Percentiles rank a stretch among this genome's conserved stretches.
Conservation (phyloP, 176 grass and related monocot genomes). For the Oryza nivara region DNA sequence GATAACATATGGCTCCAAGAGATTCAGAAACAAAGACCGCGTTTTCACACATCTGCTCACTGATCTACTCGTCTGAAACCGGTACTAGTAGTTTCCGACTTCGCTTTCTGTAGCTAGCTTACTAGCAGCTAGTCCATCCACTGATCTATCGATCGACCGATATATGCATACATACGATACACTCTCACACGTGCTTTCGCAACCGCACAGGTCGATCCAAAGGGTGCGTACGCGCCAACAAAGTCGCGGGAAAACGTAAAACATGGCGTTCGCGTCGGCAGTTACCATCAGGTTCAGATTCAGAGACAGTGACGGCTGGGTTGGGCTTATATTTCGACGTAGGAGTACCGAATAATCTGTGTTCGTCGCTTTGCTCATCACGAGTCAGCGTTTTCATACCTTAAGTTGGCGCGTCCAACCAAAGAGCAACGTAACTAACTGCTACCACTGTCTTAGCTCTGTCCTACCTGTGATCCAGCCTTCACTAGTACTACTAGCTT, state of each 20-base stretch:
- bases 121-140: not conserved
- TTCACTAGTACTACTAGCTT: too few relatives aligned
- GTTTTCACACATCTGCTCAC: not conserved
- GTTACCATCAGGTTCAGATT: conserved; percentile 10
- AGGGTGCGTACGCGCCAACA: not conserved
- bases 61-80: not conserved
- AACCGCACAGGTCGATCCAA: not conserved
- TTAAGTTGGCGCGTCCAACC: not conserved
- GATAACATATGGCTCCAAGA: not conserved
- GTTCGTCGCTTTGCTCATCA: conserved; percentile 7
- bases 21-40: not conserved
- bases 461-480: too few relatives aligned
- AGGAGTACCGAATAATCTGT: not conserved
- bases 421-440: too few relatives aligned
- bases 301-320: not conserved
- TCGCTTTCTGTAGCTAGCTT: not conserved
- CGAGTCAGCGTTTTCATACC: conserved; percentile 8
- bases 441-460: not conserved
- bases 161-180: not conserved
- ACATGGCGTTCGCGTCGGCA: conserved; percentile 5
- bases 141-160: not conserved
- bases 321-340: too few relatives aligned
- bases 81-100: not conserved
- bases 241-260: conserved; percentile 10
- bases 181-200: not conserved